phyloP scores from a whole-genome alignment of 2,329 filamentous ascomycete genomes.

The Aspergillus amoenus region DNA sequence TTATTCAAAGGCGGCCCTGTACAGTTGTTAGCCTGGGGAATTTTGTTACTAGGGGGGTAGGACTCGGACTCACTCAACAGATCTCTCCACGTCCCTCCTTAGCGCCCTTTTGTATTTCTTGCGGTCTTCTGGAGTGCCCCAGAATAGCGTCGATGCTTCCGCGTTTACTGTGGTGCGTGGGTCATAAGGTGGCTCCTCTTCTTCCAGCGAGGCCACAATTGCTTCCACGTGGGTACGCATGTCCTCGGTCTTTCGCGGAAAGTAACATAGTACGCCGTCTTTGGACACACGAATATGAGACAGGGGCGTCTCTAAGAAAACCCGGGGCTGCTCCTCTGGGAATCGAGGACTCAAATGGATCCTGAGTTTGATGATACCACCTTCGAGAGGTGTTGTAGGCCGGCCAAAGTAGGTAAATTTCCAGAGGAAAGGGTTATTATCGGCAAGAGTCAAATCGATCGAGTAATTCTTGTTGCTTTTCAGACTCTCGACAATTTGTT shows the following conservation, averaged over 20 bases:
- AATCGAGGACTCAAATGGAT: conserved; percentile 80
- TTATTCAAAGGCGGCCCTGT: conserved; percentile 9
- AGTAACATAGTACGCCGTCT: conserved; percentile 82
- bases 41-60: neutral
- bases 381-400: conserved; percentile 90
- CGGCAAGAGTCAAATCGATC: conserved; percentile 72
- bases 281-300: conserved; percentile 85
- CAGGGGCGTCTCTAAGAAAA: conserved; percentile 74
- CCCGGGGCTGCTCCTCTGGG: conserved; percentile 82
- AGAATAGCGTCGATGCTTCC: conserved; percentile 82
- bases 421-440: conserved; percentile 90
- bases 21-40: neutral
- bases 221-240: conserved; percentile 80
- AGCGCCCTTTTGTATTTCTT: conserved; percentile 82
- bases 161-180: conserved; percentile 83
- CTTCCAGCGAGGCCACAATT: conserved; percentile 79
- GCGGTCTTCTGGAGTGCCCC: conserved; percentile 75
- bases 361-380: conserved; percentile 80
- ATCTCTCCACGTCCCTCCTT: conserved; percentile 67
- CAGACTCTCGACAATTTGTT: conserved; percentile 75
- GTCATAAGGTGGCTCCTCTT: conserved; percentile 84
- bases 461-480: conserved; percentile 68
- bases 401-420: conserved; percentile 82
- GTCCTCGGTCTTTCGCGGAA: conserved; percentile 69
- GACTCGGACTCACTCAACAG: conserved; percentile 29